Base-by-base conservation (phyloP, 345 rosid species). In the Ceriops zippeliana region DNA sequence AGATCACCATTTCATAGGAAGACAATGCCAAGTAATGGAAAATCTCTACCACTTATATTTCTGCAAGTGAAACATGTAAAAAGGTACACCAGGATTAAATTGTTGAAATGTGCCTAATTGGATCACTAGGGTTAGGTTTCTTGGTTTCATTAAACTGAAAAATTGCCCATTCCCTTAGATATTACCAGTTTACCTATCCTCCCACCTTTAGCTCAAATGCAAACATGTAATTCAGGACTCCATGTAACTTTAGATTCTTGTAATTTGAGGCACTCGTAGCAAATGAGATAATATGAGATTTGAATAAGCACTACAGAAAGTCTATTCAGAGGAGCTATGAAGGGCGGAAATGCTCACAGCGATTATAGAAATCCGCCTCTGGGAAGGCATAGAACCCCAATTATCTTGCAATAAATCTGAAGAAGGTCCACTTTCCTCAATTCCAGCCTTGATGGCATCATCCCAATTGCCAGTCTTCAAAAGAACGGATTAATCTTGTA, bases 401-500 rank as follows among this genome's bases (percentile, higher is more conserved):
- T 31, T 31, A 35, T 69, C 2, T 59, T 66, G 63, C 52, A 52
- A 6, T 56, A 69, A 75, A 70, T 66, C 81, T 35, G 78, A 58
- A 63, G 72, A 51, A 38, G 78, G 24, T 69, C 26, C 62, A 31
- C 68, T 63, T 67, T 61, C 70, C 73, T 89, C 87, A 22, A 95
- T 76, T 59, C 96, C 99, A 1, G 96, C 96, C 73, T 82, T 67
- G 1, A 31, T 68, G 27, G 99, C 96, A 67, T 85, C 93, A 71
- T 85, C 85, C 99, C 99, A 93, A 17, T 71, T 88, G 16, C 99
- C 93, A 8, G 86, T 70, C 90, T 81, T 91, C 97, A 1, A 84
- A 91, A 11, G 96, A 87, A 51, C 99, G 96, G 69, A 91, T 89
- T 64, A 95, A 46, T 78, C 89, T 91, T 68, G 97, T 91, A 28